A percentile compares a stretch with the other conserved stretches of the same genome.
phyloP scores from a whole-genome alignment of 179 eudicot species.

The Beta corolliflora region DNA sequence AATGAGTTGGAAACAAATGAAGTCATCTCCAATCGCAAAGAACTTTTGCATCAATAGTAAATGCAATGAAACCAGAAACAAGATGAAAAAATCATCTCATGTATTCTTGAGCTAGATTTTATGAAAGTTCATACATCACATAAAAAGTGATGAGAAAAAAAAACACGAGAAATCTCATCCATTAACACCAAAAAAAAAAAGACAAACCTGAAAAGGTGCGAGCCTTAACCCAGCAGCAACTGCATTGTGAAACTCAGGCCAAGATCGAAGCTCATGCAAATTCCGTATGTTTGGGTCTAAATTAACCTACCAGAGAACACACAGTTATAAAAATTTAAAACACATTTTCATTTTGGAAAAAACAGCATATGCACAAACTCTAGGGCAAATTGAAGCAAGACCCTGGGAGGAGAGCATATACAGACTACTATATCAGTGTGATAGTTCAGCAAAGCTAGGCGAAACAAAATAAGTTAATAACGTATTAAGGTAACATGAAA shows the following conservation, averaged over 20 bases:
- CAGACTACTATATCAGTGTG: not conserved
- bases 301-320: slow-evolving; percentile 64
- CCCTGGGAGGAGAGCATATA: slow-evolving; percentile 9
- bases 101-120: not conserved
- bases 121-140: not conserved
- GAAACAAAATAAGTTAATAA: not conserved
- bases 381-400: not conserved
- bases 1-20: slow-evolving; percentile 16
- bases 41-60: slow-evolving; percentile 4
- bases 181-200: not conserved
- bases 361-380: not conserved
- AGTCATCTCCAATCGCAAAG: not conserved
- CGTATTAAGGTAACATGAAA: not conserved
- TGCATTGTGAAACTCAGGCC: slow-evolving; percentile 99
- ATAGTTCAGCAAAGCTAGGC: not conserved
- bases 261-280: slow-evolving; percentile 84
- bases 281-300: slow-evolving; percentile 84
- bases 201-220: slow-evolving; percentile 76
- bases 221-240: slow-evolving; percentile 96
- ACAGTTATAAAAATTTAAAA: not conserved
- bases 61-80: not conserved
- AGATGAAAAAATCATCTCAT: not conserved
- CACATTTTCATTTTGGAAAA: not conserved
- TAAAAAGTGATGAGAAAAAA: not conserved
- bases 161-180: not conserved